Conservation (phyloP, 495 filamentous ascomycete genomes). For the Halenospora varia region DNA sequence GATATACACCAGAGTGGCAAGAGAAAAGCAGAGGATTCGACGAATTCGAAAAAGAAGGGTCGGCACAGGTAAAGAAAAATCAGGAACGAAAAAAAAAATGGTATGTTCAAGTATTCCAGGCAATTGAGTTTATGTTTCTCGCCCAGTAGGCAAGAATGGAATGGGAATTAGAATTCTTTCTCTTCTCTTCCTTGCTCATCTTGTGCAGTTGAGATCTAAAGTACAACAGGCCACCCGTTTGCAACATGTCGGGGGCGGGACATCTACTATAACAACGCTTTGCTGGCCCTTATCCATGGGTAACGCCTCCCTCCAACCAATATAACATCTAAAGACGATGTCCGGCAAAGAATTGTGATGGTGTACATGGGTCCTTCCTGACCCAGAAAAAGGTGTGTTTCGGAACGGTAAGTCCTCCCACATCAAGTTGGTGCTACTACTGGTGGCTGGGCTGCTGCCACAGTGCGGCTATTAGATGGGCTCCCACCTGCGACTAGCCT, state of each 20-base stretch:
- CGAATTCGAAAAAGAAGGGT: slow-evolving; percentile 22
- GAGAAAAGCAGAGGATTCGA: slow-evolving; percentile 23
- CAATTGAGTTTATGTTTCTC: no score
- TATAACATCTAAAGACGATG: slow-evolving; percentile 7
- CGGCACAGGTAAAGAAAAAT: slow-evolving; percentile 37
- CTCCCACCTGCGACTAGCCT: slow-evolving; percentile 21
- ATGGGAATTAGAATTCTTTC: no score
- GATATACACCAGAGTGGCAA: slow-evolving; percentile 34
- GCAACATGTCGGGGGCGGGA: slow-evolving; percentile 26
- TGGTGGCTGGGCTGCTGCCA: slow-evolving; percentile 26
- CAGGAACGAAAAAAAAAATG: slow-evolving; percentile 26
- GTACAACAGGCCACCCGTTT: slow-evolving; percentile 36
- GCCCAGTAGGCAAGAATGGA: no score
- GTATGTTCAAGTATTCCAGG: slow-evolving; percentile 32
- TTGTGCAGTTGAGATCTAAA: slow-evolving; percentile 28
- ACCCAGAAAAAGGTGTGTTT: slow-evolving; percentile 6
- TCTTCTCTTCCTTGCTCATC: slow-evolving; percentile 29
- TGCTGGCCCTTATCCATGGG: slow-evolving; percentile 16
- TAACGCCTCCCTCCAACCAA: slow-evolving; percentile 20
- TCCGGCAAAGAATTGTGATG: slow-evolving; percentile 7
- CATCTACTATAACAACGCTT: slow-evolving; percentile 28
- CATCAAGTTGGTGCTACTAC: slow-evolving; percentile 14
- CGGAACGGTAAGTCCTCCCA: slow-evolving; percentile 10
- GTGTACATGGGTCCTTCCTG: slow-evolving; percentile 20
- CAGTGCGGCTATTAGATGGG: slow-evolving; percentile 24